Evolutionary conservation across 345 rosid genomes (phyloP), one percentile per base, ranked within the genome.

Genomic region (Clausena lansium): DNA sequence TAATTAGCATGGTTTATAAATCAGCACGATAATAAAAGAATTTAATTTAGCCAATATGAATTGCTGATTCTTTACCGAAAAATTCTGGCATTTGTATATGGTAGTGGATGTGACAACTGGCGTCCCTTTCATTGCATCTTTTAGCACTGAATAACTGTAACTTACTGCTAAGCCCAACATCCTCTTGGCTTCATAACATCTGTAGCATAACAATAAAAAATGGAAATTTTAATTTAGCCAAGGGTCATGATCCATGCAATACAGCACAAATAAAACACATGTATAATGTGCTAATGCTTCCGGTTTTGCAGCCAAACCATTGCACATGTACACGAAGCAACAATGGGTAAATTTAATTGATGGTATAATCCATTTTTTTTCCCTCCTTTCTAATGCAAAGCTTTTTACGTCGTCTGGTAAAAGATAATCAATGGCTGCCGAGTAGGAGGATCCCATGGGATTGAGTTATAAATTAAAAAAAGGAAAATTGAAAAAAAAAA

Each of bases 121-220:
- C 73, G 80, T 72, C 57, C 82, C 87, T 66, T 77, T 80, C 32
- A 55, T 64, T 5, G 58, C 74, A 60, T 52, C 32, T 25, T n/a
- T 68, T 78, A 58, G 86, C 76, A 73, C 81, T 74, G 74, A 90
- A 88, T 75, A 89, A 84, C 38, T 61, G 84, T 59, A 88, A 78
- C 65, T 81, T 58, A 52, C 79, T 75, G 38, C 87, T 88, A 57
- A 92, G 83, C 63, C 94, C 92, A 60, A 92, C 84, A 71, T 90
- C 93, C 80, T 90, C 91, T n/a, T 20, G 93, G 91, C 74, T 80
- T 79, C 90, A 92, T 92, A 25, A 81, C 77, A 76, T 92, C 97
- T 92, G 35, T 45, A 54, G 20, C 70, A 54, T 6, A 6, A 36
- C n/a, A 62, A 45, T 1, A 30, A 30, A 65, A 35, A 20, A 19